phyloP scores from a whole-genome alignment of 2,329 filamentous ascomycete genomes.

The Colletotrichum sp. region DNA sequence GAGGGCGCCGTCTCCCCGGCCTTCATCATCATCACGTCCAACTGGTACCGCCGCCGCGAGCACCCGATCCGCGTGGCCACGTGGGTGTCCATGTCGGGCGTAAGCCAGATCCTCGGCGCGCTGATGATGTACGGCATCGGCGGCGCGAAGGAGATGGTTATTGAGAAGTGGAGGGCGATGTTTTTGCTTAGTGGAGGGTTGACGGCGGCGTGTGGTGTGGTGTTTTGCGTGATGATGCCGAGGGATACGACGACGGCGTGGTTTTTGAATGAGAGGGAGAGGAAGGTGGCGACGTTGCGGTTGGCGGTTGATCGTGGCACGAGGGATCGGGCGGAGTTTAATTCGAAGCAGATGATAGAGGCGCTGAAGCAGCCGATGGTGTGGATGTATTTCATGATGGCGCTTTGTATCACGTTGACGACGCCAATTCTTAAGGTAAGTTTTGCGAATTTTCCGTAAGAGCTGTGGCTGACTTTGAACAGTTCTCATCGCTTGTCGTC shows the following conservation, averaged over 20 bases:
- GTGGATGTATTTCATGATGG: slow-evolving; percentile 25
- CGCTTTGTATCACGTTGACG: slow-evolving; percentile 24
- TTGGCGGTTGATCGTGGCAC: slow-evolving; percentile 23
- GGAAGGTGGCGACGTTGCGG: slow-evolving; percentile 2
- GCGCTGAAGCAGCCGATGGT: slow-evolving; percentile 14
- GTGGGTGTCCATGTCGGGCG: slow-evolving; percentile 32
- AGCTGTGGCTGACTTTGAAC: too few relatives aligned
- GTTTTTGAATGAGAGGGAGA: slow-evolving; percentile 1
- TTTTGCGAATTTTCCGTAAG: rapidly evolving
- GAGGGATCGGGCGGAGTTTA: slow-evolving; percentile 21
- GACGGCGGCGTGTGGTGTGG: neutral
- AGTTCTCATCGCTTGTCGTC: slow-evolving; percentile 20
- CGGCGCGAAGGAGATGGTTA: neutral
- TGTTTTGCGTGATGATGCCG: slow-evolving; percentile 6
- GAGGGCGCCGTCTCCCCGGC: slow-evolving; percentile 35
- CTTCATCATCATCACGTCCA: slow-evolving; percentile 35
- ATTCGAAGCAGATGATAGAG: slow-evolving; percentile 23
- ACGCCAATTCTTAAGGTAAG: slow-evolving; percentile 26
- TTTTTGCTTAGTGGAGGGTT: slow-evolving; percentile 23
- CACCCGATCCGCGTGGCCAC: slow-evolving; percentile 32
- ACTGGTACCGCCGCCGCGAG: slow-evolving; percentile 33
- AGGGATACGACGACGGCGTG: slow-evolving; percentile 1
- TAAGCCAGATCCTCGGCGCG: slow-evolving; percentile 30
- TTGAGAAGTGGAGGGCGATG: slow-evolving; percentile 23
- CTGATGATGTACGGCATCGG: slow-evolving; percentile 33